phyloP scores from a whole-genome alignment of 2,329 filamentous ascomycete genomes.

The Colletotrichum musicola region DNA sequence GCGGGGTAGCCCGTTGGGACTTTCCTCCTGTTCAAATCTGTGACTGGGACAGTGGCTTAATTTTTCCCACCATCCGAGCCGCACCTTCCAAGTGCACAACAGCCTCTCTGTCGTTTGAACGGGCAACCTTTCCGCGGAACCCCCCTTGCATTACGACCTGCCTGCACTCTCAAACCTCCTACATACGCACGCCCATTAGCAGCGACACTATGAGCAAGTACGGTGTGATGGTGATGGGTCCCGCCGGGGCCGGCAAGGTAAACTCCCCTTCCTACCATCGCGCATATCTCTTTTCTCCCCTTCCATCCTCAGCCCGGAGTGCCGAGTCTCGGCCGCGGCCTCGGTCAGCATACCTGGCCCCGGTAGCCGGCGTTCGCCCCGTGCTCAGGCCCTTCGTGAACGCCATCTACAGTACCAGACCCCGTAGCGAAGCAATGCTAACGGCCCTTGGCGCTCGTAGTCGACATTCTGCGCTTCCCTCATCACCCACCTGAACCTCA shows the following conservation, averaged over 20 bases:
- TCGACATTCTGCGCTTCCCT: constrained; percentile 95
- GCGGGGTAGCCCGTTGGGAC: constrained; percentile 38
- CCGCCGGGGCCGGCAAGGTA: constrained; percentile 93
- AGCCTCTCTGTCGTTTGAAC: background rate
- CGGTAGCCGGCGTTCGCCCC: constrained; percentile 3
- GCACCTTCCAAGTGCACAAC: constrained; percentile 3
- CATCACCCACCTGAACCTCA: constrained; percentile 91
- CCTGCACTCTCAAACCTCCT: constrained; percentile 10
- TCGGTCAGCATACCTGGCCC: constrained; percentile 8
- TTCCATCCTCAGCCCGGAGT: background rate
- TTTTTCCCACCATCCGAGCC: background rate
- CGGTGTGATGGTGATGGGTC: constrained; percentile 94
- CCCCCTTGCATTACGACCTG: constrained; percentile 17
- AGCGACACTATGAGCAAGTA: constrained; percentile 84
- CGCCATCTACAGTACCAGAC: background rate
- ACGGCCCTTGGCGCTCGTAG: constrained; percentile 52
- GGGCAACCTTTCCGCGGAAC: background rate
- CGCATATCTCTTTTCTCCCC: background rate
- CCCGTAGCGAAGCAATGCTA: constrained; percentile 2
- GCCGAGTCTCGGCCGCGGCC: constrained; percentile 15
- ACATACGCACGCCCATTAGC: constrained; percentile 2
- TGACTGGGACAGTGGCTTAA: background rate
- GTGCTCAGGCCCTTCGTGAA: background rate
- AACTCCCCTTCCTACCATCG: constrained; percentile 33
- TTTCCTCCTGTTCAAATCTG: constrained; percentile 18